Percentiles rank a stretch among this genome's conserved stretches.
These are phyloP conservation scores for Lepidium africanum DNA, from an alignment of 345 rosid species.

Conservation along the genomic window DNA sequence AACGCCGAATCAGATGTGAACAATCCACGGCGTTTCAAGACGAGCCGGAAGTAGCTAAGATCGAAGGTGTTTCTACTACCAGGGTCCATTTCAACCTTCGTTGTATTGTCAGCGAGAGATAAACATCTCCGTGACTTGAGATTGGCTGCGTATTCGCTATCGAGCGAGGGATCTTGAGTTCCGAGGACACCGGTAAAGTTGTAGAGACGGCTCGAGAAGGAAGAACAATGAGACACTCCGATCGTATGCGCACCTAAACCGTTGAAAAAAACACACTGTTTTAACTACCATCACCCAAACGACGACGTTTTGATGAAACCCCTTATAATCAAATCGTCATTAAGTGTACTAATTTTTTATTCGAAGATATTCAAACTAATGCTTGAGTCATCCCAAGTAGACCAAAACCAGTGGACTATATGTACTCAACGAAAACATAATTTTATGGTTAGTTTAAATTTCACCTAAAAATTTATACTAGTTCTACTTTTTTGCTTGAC, in stretches of 20 bases:
- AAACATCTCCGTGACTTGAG: conserved; percentile 56
- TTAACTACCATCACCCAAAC: not conserved
- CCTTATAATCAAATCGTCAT: too few species aligned
- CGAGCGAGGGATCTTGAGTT: conserved; percentile 54
- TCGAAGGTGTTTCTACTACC: conserved; percentile 74
- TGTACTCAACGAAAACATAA: too few species aligned
- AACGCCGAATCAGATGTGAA: conserved; percentile 67
- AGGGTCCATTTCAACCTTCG: conserved; percentile 68
- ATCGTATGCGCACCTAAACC: conserved; percentile 72
- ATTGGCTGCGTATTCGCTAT: conserved; percentile 56
- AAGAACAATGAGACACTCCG: conserved; percentile 55
- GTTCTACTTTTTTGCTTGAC: too few species aligned
- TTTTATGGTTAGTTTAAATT: too few species aligned
- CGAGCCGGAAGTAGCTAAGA: conserved; percentile 42
- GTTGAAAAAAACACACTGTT: not conserved
- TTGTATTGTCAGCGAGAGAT: conserved; percentile 41
- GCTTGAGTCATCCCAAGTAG: too few species aligned
- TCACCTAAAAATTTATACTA: too few species aligned
- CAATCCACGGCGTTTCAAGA: conserved; percentile 63
- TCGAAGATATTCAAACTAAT: too few species aligned
- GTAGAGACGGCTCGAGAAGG: conserved; percentile 55
- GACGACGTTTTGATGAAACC: too few species aligned
- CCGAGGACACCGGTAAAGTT: conserved; percentile 54
- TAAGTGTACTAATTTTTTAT: too few species aligned
- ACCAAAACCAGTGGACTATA: too few species aligned